Conservation (phyloP, 106 monocot species). For the Acanthochlamys bracteata region DNA sequence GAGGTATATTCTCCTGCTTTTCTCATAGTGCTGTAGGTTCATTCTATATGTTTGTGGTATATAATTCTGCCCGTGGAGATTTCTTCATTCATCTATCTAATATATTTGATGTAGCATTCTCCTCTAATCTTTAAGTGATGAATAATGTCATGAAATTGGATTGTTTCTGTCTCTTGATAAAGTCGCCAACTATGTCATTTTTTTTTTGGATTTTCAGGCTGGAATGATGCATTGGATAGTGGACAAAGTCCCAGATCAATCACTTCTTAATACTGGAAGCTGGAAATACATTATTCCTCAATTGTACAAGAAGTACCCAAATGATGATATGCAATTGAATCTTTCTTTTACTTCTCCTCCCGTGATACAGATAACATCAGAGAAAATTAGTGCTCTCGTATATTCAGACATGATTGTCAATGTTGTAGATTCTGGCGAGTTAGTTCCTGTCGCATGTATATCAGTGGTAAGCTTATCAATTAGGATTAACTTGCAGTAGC, state of each 20-base stretch:
- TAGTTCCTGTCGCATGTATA: conserved; percentile 85
- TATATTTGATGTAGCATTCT: too few relatives aligned
- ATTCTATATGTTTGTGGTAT: too few relatives aligned
- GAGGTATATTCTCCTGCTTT: conserved; percentile 40
- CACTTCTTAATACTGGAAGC: conserved; percentile 72
- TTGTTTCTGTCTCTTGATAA: too few relatives aligned
- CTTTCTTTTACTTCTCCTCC: conserved; percentile 69
- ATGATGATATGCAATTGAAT: conserved; percentile 81
- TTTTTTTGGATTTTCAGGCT: conserved; percentile 37
- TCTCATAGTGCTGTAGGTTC: too few relatives aligned
- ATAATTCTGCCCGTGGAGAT: too few relatives aligned
- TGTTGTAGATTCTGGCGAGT: conserved; percentile 44
- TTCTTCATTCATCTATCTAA: too few relatives aligned
- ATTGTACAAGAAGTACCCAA: conserved; percentile 78
- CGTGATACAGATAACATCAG: conserved; percentile 26
- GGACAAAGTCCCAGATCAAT: conserved; percentile 74
- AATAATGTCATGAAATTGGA: too few relatives aligned
- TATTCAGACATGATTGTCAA: conserved; percentile 57
- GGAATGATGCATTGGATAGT: conserved; percentile 80
- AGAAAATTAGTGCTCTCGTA: conserved; percentile 47
- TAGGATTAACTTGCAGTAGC: not conserved
- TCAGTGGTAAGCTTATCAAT: conserved; percentile 46
- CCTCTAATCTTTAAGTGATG: too few relatives aligned
- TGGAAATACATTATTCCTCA: conserved; percentile 80
- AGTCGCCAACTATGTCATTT: not conserved